Evolutionary conservation across 306 rosid genomes (phyloP).

Genomic region (Fagus crenata): DNA sequence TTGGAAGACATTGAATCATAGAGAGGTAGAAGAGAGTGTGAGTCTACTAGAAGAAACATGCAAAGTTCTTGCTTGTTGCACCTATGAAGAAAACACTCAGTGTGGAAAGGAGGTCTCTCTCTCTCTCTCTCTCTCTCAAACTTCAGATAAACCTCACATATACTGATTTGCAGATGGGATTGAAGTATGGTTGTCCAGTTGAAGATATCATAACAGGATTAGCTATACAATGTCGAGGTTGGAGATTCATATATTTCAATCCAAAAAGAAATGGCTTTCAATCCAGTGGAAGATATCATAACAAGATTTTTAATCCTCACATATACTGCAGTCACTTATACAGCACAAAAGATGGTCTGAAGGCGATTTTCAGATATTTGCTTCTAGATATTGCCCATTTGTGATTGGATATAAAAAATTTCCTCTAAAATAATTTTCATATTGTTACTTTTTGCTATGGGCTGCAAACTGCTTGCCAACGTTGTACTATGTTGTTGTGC

Average conservation of each 20-base stretch:
- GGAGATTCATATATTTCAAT: conserved; percentile 21
- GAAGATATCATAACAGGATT: conserved; percentile 24
- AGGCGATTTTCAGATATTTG: conserved; percentile 11
- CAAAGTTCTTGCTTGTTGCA: not conserved
- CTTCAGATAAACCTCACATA: not conserved
- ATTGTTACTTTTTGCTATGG: not conserved
- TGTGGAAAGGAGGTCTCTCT: conserved; percentile 6
- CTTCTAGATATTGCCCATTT: not conserved
- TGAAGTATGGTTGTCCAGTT: conserved; percentile 28
- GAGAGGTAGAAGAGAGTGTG: not conserved
- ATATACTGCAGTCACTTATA: not conserved
- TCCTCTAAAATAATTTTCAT: not conserved
- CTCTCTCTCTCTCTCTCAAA: not conserved
- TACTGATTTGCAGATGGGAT: conserved; percentile 16
- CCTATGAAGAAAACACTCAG: not conserved
- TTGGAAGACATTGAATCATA: not conserved
- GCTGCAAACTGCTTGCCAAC: conserved; percentile 1
- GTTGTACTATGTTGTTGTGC: conserved; percentile 5
- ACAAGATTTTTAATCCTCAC: too few relatives aligned
- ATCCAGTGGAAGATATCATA: too few relatives aligned
- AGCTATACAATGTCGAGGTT: conserved; percentile 25
- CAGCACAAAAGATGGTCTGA: conserved; percentile 7
- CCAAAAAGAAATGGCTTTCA: conserved; percentile 8
- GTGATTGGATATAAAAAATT: not conserved
- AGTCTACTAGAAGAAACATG: not conserved